Percentiles rank a stretch among this genome's conserved stretches.
Conservation (phyloP, 495 filamentous ascomycete species). For the Aspergillus sparsus region DNA sequence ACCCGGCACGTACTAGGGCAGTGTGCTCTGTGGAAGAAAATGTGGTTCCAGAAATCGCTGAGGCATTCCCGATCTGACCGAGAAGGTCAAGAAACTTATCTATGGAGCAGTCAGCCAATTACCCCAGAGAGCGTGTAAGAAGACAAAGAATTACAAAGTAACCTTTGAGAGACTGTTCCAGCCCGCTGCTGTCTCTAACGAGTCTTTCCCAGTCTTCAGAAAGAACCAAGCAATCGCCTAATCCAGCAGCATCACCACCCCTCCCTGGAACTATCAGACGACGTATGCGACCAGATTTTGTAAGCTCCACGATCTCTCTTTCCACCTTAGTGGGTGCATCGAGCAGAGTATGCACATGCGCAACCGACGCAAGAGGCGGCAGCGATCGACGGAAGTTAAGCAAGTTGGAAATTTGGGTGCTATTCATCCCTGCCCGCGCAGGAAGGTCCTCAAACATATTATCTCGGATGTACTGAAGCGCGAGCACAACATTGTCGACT, state of each 20-base stretch:
- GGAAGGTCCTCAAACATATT: conserved; percentile 73
- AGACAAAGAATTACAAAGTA: not conserved
- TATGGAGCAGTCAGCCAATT: conserved; percentile 19
- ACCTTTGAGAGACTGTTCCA: conserved; percentile 56
- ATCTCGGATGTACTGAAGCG: conserved; percentile 59
- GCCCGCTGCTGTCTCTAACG: conserved; percentile 41
- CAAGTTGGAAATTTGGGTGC: conserved; percentile 67
- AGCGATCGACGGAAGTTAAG: conserved; percentile 66
- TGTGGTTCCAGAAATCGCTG: conserved; percentile 46
- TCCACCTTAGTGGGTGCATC: conserved; percentile 69
- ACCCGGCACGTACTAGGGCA: conserved; percentile 68
- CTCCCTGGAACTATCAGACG: conserved; percentile 68
- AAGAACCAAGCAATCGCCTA: conserved; percentile 73
- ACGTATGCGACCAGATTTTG: conserved; percentile 59
- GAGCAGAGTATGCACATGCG: conserved; percentile 70
- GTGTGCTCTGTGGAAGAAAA: conserved; percentile 56
- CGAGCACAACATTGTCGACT: conserved; percentile 63
- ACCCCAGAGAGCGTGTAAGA: not conserved
- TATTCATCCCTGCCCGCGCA: conserved; percentile 69
- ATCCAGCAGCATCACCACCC: conserved; percentile 56
- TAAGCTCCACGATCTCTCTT: conserved; percentile 67
- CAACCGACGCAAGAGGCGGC: conserved; percentile 68
- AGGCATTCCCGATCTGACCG: conserved; percentile 52
- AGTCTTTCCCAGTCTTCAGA: conserved; percentile 61
- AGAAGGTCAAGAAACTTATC: conserved; percentile 60